Conservation (phyloP, 208 protist genomes). For the Porcisia hertigi region DNA sequence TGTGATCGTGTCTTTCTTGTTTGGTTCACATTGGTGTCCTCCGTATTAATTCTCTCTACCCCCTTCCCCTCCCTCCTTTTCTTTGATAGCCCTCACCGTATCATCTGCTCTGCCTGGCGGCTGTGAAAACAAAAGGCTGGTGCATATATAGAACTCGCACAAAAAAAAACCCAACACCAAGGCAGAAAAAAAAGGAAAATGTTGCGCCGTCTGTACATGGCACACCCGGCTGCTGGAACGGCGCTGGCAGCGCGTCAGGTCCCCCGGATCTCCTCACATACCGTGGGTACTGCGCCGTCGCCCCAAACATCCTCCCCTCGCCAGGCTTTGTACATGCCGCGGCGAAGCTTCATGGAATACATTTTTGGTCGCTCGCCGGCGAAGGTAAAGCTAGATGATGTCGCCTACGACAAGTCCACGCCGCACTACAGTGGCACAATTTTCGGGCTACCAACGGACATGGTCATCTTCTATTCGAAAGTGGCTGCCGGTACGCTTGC, state of each 20-base stretch:
- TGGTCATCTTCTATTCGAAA: constrained; percentile 84
- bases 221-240: constrained; percentile 6
- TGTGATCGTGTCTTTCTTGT: no score
- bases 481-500: constrained; percentile 36
- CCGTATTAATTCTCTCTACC: no score
- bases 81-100: background rate
- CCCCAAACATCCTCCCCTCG: background rate
- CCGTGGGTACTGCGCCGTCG: background rate
- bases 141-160: background rate
- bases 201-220: constrained; percentile 13
- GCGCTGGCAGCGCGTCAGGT: constrained; percentile 3
- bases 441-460: constrained; percentile 80
- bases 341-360: constrained; percentile 41
- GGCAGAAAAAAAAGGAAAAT: background rate
- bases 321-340: constrained; percentile 12
- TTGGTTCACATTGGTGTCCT: no score
- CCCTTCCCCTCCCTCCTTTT: background rate
- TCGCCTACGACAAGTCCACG: constrained; percentile 74
- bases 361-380: constrained; percentile 30
- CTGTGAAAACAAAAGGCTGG: background rate
- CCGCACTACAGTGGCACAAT: constrained; percentile 74
- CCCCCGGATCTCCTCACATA: background rate
- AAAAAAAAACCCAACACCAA: background rate
- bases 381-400: constrained; percentile 70
- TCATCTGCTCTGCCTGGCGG: background rate